phyloP scores from a whole-genome alignment of 441 rosid species.

The Sinapis alba region DNA sequence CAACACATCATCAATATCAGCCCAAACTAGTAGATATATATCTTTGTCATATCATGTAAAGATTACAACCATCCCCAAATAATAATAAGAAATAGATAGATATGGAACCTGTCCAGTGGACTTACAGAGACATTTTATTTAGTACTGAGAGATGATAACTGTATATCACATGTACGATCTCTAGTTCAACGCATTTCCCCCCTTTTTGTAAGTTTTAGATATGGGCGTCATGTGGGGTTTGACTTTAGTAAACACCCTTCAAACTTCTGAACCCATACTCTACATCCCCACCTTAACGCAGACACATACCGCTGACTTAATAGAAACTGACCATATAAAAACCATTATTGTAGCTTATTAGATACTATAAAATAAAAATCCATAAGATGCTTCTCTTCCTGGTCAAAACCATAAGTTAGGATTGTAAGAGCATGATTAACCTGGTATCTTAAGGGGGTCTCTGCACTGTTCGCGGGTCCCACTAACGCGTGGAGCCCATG shows the following conservation, averaged over 20 bases:
- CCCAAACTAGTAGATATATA: not conserved
- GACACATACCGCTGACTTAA: not conserved
- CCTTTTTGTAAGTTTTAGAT: not conserved
- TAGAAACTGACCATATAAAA: not conserved
- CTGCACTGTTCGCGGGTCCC: too few species aligned
- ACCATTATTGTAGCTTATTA: not conserved
- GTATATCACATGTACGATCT: constrained; percentile 21
- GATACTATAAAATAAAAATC: not conserved
- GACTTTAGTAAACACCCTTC: not conserved
- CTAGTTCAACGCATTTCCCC: constrained; percentile 21
- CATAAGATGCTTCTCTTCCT: not conserved
- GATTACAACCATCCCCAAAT: not conserved
- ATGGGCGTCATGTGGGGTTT: constrained; percentile 32
- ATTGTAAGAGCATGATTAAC: not conserved
- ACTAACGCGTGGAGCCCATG: too few species aligned
- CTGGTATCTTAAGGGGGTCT: too few species aligned
- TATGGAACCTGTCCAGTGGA: constrained; percentile 3
- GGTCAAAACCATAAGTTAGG: not conserved
- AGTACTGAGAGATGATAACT: not conserved
- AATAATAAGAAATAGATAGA: not conserved
- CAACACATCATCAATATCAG: not conserved
- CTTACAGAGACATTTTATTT: not conserved
- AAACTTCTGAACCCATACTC: not conserved
- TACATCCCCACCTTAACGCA: constrained; percentile 6
- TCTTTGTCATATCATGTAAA: not conserved